Base-by-base conservation (phyloP, 228 moss, liverwort and hornwort species). In the Sphagnum fallax region DNA sequence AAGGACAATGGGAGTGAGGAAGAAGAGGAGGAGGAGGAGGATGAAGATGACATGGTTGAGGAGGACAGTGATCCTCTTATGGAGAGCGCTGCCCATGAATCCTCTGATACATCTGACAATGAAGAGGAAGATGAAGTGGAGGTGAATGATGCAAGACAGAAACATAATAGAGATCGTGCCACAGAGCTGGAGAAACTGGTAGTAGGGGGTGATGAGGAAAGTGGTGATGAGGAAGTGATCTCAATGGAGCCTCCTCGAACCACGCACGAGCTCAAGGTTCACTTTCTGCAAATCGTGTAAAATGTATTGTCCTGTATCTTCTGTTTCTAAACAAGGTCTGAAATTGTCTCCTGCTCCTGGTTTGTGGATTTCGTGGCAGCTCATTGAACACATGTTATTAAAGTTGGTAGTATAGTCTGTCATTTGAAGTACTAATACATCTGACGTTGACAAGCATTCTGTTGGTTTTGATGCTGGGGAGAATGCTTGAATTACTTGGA, bases 231-330 rank as follows among this genome's bases (percentile, higher is more conserved):
- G 14, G 98, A 93, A 51, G 89, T 90, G 6, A 67, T 67, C 9
- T 73, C 49, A 16, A 65, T 75, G 4, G 90, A 87, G 71, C 93
- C 94, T 60, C 93, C 92, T 49, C 92, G 93, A 13, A 89, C 98
- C 12, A 91, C 87, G 66, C 87, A 93, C 70, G 98, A 98, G 84
- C 77, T 92, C 61, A 80, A 74, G 83, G 83, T 86, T 73, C 12
- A 52, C 62, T 18, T 62, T 55, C 57, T 16, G 2, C 16, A 32
- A 1, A 5, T 32, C 32, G 2, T 32, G 32, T 32, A 32, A 32
- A 32, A 32, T 32, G 32, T 32, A 32, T 32, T 32, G 32, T 32
- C 32, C 32, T 32, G 32, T 32, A 32, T 32, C 32, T 32, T 32
- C 32, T 32, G 32, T 32, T 32, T 32, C 32, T 32, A 32, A 32